These are phyloP conservation scores for Sporothrix inflata DNA, from an alignment of 2,329 filamentous ascomycete species.

Conservation along the genomic window DNA sequence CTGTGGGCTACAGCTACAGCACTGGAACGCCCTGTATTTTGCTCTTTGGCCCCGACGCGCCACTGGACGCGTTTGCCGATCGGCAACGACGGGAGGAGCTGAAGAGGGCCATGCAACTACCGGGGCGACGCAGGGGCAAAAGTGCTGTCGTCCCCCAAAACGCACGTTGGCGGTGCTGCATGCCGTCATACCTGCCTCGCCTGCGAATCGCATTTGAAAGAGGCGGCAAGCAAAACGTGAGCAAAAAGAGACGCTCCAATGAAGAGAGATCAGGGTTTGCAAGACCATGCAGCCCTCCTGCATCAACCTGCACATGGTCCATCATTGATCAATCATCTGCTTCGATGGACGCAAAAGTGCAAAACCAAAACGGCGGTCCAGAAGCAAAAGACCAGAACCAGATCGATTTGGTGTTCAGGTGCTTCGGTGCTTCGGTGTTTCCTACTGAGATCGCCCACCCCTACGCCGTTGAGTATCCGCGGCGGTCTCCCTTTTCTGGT, in stretches of 20 bases:
- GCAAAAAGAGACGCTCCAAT: slow-evolving; percentile 1
- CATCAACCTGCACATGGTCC: not conserved
- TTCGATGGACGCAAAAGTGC: not conserved
- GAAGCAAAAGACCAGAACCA: not conserved
- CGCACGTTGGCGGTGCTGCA: not conserved
- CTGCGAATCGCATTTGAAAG: not conserved
- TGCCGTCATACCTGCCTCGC: slow-evolving; percentile 2
- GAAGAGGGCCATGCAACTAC: not conserved
- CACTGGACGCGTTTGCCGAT: not conserved
- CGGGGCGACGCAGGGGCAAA: slow-evolving; percentile 8
- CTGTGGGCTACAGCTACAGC: not conserved
- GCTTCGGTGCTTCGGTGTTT: not conserved
- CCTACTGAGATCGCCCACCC: not conserved
- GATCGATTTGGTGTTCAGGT: not conserved
- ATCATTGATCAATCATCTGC: not conserved
- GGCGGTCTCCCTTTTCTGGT: not conserved
- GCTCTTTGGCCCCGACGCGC: not conserved
- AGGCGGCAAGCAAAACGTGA: not conserved
- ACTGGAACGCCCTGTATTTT: not conserved
- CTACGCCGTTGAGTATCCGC: not conserved
- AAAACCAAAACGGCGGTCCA: not conserved
- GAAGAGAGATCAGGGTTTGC: not conserved
- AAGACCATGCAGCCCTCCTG: slow-evolving; percentile 17
- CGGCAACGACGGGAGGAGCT: not conserved
- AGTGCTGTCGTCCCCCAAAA: not conserved